phyloP scores from a whole-genome alignment of 2,329 filamentous ascomycete species.

The Exophiala oligosperma region DNA sequence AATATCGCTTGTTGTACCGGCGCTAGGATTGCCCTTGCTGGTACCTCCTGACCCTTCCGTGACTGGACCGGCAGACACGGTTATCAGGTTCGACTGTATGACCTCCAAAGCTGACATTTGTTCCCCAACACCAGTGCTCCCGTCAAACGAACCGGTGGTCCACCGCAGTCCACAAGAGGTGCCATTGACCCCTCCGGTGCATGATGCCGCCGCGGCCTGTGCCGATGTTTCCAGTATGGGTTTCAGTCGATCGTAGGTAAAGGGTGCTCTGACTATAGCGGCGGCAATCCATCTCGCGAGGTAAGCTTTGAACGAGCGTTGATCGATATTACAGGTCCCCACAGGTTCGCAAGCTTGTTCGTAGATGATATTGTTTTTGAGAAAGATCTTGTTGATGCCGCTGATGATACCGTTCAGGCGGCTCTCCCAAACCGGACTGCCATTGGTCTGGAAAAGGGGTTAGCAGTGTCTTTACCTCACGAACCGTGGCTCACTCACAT shows the following conservation, averaged over 20 bases:
- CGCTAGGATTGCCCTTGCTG: conserved; percentile 49
- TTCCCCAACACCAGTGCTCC: conserved; percentile 39
- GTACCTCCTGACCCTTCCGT: conserved; percentile 59
- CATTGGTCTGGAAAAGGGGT: conserved; percentile 36
- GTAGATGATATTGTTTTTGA: conserved; percentile 55
- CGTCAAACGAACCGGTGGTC: conserved; percentile 38
- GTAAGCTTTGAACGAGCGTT: conserved; percentile 67
- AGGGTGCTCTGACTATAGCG: conserved; percentile 59
- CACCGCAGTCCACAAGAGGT: conserved; percentile 45
- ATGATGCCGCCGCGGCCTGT: conserved; percentile 54
- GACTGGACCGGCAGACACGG: conserved; percentile 42
- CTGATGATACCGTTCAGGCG: conserved; percentile 54
- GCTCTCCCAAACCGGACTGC: conserved; percentile 53
- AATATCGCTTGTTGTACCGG: conserved; percentile 35
- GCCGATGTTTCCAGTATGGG: conserved; percentile 56
- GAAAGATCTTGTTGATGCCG: conserved; percentile 53
- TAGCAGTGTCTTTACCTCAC: conserved; percentile 2
- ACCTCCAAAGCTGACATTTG: conserved; percentile 54
- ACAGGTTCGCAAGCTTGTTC: conserved; percentile 60
- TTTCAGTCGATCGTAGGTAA: conserved; percentile 52
- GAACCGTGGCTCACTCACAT: conserved; percentile 34
- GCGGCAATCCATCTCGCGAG: conserved; percentile 61
- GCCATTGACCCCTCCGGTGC: conserved; percentile 49
- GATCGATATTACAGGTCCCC: conserved; percentile 61
- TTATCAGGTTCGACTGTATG: conserved; percentile 56